Evolutionary conservation across 106 monocot genomes (phyloP), one percentile per base, ranked within the genome.

Genomic region (Ottelia alismoides): DNA sequence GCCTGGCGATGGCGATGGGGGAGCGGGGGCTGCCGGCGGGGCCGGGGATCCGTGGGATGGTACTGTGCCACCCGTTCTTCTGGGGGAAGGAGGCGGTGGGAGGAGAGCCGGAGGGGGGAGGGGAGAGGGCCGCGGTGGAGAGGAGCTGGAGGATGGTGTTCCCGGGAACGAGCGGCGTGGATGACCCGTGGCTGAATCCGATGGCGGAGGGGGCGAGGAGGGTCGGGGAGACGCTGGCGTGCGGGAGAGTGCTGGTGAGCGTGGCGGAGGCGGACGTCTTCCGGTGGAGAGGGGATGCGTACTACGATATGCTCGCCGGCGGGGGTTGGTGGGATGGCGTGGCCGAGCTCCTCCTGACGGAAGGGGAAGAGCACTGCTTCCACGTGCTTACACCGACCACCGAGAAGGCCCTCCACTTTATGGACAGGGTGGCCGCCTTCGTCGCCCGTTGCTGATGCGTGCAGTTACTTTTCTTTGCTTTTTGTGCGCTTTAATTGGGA

Each of bases 51-150:
- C 31, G 57, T 57, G 83, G 75, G 32, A 11, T 75, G 47, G 55
- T 61, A 3, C 31, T 78, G 20, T 31, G 64, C 18, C 67, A 84
- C 65, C 83, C 83, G 2, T 78, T 55, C 51, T 84, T 82, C 51
- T 76, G 76, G 77, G 82, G 73, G 35, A 60, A 40, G 31, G 56
- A 49, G 30, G 30, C 64, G n/a, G 58, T 76, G 25, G 70, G 69
- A 26, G 22, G 12, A 53, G 78, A 78, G 74, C 53, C 59, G 17
- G 54, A 23, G 45, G 74, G 66, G 0, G 3, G 30, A 12, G 21
- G 1, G 28, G 16, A 67, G 21, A 60, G 67, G 51, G 52, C 27
- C 3, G 6, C 25, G 44, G 45, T 72, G 67, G 55, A 67, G 46
- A 55, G 53, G 20, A 25, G 45, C 44, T 77, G 77, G 77, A 30